A percentile compares a stretch with the other conserved stretches of the same genome.
Evolutionary conservation across 805 yeast species (phyloP).

Genomic region (Ogataea populi-albae): DNA sequence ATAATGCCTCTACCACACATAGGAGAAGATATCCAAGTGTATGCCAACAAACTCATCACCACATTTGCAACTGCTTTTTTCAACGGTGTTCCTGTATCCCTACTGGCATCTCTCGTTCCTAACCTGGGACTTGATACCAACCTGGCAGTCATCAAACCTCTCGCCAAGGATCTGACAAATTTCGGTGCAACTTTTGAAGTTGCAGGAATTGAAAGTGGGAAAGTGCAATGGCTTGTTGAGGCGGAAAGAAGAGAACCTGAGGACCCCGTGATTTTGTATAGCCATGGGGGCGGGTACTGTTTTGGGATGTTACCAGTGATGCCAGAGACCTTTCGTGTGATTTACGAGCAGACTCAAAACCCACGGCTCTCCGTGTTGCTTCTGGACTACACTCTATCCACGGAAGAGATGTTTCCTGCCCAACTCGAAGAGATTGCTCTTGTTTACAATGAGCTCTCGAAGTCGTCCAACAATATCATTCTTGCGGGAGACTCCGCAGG

Average conservation of each 20-base stretch:
- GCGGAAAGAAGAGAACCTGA: conserved; percentile 5
- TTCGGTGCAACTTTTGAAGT: conserved; percentile 3
- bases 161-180: background rate
- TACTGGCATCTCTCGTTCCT: conserved; percentile 3
- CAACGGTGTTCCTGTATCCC: conserved; percentile 1
- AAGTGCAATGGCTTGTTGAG: conserved; percentile 8
- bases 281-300: conserved; percentile 12
- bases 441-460: conserved; percentile 5
- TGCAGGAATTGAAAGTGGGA: conserved; percentile 27
- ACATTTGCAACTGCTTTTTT: conserved; percentile 1
- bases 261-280: conserved; percentile 11
- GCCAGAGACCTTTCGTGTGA: conserved; percentile 1
- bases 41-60: conserved; percentile 1
- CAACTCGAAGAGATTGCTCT: conserved; percentile 7
- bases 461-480: conserved; percentile 8
- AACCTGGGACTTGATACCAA: conserved; percentile 1
- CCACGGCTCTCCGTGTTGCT: conserved; percentile 8
- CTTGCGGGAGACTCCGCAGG: conserved; percentile 15
- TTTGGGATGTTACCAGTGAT: conserved; percentile 10
- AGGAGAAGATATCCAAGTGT: conserved; percentile 2
- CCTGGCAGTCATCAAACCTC: conserved; percentile 2
- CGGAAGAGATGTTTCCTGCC: conserved; percentile 2
- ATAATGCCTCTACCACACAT: conserved; percentile 1
- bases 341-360: conserved; percentile 3
- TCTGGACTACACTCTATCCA: conserved; percentile 8